Percentiles rank a stretch among this genome's conserved stretches.
phyloP scores from a whole-genome alignment of 2,329 filamentous ascomycete genomes.

The Exophiala alcalophila region DNA sequence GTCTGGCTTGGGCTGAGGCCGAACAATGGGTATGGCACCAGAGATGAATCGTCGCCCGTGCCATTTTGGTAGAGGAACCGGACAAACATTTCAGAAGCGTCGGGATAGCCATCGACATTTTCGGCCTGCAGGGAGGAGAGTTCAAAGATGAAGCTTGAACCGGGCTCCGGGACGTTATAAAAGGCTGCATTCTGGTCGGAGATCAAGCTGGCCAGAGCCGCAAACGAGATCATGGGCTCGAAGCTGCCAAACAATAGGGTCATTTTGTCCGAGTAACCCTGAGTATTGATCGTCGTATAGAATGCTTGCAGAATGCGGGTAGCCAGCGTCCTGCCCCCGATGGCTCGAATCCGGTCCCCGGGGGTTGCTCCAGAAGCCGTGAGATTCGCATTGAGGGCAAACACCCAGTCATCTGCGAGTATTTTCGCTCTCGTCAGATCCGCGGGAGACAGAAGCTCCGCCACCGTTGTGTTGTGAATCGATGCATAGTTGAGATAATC shows the following conservation, averaged over 20 bases:
- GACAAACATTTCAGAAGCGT: slow-evolving; percentile 49
- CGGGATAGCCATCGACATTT: slow-evolving; percentile 38
- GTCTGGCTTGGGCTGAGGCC: slow-evolving; percentile 45
- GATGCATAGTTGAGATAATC: slow-evolving; percentile 57
- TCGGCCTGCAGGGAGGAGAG: slow-evolving; percentile 46
- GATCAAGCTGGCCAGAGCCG: slow-evolving; percentile 44
- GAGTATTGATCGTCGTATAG: slow-evolving; percentile 37
- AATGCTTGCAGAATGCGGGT: slow-evolving; percentile 41
- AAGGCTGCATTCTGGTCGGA: slow-evolving; percentile 42
- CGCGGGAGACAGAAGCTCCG: slow-evolving; percentile 32
- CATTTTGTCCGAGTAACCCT: slow-evolving; percentile 43
- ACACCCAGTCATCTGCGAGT: slow-evolving; percentile 51
- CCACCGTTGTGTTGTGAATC: slow-evolving; percentile 49
- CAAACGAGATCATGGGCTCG: slow-evolving; percentile 52
- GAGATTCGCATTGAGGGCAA: slow-evolving; percentile 42
- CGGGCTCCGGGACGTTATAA: slow-evolving; percentile 49
- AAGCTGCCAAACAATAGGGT: slow-evolving; percentile 50
- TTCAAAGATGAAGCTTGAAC: slow-evolving; percentile 52
- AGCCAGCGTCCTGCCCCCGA: slow-evolving; percentile 45
- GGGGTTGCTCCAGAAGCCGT: slow-evolving; percentile 19
- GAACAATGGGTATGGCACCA: slow-evolving; percentile 52
- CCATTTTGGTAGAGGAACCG: slow-evolving; percentile 59
- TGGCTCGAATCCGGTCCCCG: slow-evolving; percentile 36
- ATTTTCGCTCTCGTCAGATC: slow-evolving; percentile 33
- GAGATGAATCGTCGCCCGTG: slow-evolving; percentile 39